These are phyloP conservation scores for Acanthamoeba polyphaga DNA, from an alignment of 208 protist genomes.

Conservation along the genomic window DNA sequence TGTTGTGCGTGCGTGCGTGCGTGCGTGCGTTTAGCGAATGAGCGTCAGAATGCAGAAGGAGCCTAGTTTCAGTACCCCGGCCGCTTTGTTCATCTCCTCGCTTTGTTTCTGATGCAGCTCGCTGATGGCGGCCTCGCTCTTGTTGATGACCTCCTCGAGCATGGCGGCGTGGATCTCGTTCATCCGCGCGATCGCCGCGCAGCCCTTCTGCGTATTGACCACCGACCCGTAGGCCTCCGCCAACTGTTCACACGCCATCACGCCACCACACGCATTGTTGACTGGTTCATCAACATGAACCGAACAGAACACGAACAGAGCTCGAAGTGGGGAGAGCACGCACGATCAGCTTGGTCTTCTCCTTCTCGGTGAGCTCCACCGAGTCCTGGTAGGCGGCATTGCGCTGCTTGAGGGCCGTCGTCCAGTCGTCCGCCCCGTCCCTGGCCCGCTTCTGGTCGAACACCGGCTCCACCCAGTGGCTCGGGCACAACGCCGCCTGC, in stretches of 20 bases:
- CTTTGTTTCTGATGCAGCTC: conserved; percentile 41
- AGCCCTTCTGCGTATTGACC: background rate
- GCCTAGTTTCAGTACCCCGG: background rate
- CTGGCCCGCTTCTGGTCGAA: conserved; percentile 22
- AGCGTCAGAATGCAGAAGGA: background rate
- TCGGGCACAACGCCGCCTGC: background rate
- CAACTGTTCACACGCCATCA: background rate
- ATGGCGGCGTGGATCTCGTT: conserved; percentile 49
- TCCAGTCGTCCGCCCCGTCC: conserved; percentile 16
- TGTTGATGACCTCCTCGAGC: conserved; percentile 30
- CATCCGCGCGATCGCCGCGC: conserved; percentile 18
- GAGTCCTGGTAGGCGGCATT: conserved; percentile 20
- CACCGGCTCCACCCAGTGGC: conserved; percentile 16
- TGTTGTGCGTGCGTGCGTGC: background rate
- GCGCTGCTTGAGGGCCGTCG: background rate
- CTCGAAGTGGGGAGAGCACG: background rate
- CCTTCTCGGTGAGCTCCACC: conserved; percentile 5
- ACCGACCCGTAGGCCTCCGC: conserved; percentile 13
- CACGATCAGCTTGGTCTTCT: conserved; percentile 45
- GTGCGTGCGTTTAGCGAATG: background rate
- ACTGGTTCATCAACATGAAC: too few relatives aligned
- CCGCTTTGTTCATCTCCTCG: conserved; percentile 49
- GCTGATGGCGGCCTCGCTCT: conserved; percentile 8
- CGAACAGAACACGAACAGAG: background rate
- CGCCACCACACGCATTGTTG: background rate